Percentiles rank a stretch among this genome's conserved stretches.
phyloP scores from a whole-genome alignment of 108 stramenopile genomes.

The Skeletonema menzelii region DNA sequence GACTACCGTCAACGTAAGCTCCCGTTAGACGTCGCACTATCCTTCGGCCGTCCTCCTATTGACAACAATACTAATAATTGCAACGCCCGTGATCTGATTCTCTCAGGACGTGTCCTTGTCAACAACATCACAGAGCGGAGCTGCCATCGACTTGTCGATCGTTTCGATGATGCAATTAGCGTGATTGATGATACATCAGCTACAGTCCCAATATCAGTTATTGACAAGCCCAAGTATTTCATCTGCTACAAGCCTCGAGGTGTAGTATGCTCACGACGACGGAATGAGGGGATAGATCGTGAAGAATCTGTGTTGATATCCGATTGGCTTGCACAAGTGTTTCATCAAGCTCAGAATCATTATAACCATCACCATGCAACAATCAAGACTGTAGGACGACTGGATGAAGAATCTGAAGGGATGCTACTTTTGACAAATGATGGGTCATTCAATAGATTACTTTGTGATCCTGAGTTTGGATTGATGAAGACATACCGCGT shows the following conservation, averaged over 20 bases:
- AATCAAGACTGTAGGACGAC: conserved; percentile 65
- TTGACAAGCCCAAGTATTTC: conserved; percentile 19
- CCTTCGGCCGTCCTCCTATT: conserved; percentile 1
- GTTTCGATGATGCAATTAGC: conserved; percentile 8
- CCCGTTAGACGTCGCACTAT: conserved; percentile 35
- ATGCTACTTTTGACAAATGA: conserved; percentile 73
- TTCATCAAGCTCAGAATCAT: background rate
- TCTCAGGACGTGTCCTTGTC: conserved; percentile 18
- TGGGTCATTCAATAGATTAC: conserved; percentile 49
- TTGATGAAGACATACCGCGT: conserved; percentile 34
- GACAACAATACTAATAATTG: background rate
- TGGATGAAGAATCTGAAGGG: conserved; percentile 76
- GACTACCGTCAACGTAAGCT: conserved; percentile 27
- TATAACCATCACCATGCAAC: background rate
- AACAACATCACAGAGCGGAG: conserved; percentile 12
- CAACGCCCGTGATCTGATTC: conserved; percentile 23
- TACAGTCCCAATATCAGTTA: background rate
- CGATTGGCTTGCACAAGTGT: conserved; percentile 17
- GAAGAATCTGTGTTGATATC: conserved; percentile 29
- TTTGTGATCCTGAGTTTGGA: conserved; percentile 39
- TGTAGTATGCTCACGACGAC: conserved; percentile 13
- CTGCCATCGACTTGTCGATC: conserved; percentile 20
- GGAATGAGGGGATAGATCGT: conserved; percentile 33
- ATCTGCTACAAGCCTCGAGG: conserved; percentile 34
- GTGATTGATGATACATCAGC: background rate